Conservation (phyloP, 2,329 filamentous ascomycete species). For the Ceratocystis papillata region DNA sequence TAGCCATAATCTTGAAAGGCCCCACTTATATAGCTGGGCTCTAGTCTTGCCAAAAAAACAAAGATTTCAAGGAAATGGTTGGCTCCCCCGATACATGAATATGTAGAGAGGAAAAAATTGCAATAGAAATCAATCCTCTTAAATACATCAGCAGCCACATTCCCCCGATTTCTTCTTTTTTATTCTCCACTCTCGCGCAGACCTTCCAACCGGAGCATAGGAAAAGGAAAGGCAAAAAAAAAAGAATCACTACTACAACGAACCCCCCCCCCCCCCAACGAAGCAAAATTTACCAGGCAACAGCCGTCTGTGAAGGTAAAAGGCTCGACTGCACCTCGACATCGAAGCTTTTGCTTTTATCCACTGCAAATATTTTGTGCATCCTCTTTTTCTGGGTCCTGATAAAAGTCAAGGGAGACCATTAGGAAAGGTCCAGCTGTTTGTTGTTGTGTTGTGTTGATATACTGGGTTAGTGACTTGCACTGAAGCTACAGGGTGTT, state of each 20-base stretch:
- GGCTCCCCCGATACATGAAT: neutral
- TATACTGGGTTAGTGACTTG: constrained; percentile 1
- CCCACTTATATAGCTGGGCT: neutral
- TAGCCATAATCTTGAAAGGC: neutral
- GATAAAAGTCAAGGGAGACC: neutral
- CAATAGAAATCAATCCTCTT: constrained; percentile 10
- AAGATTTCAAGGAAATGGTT: constrained; percentile 7
- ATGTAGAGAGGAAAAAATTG: neutral
- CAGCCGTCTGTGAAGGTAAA: neutral
- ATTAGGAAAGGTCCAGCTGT: no score
- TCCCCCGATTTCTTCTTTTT: constrained; percentile 21
- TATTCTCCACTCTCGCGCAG: constrained; percentile 23
- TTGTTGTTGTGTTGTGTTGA: neutral
- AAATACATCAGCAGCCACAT: constrained; percentile 21
- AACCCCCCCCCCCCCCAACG: neutral
- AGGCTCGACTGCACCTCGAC: no score
- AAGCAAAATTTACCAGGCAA: neutral
- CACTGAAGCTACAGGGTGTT: no score
- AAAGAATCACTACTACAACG: constrained; percentile 16
- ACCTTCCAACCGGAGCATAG: constrained; percentile 8
- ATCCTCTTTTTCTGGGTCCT: constrained; percentile 1
- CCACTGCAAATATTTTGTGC: no score
- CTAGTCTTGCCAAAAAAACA: neutral
- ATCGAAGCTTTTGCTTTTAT: neutral
- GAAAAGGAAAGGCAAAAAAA: constrained; percentile 1